Evolutionary conservation across 352 stramenopile genomes (phyloP), one percentile per base, ranked within the genome.

Genomic region (Phytophthora litchii): DNA sequence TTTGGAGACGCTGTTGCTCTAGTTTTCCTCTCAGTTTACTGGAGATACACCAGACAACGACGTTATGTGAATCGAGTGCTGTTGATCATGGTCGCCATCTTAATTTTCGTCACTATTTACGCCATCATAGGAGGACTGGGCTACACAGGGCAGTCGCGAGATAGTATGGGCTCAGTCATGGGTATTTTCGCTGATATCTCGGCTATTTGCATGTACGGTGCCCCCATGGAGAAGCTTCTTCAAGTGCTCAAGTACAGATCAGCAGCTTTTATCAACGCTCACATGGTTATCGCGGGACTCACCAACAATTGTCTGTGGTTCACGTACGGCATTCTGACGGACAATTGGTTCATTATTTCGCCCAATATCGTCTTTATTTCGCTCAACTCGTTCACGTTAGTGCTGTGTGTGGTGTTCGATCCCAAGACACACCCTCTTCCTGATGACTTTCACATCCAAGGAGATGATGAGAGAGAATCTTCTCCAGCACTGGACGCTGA

Each of bases 291-390:
- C 19, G 67, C 59, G 2, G 50, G 50, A 0, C 54, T 61, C 3
- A 49, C 40, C 14, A 75, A 67, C 44, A 70, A 76, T 34, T 58
- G 47, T 13, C 36, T 60, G 6, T 76, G 68, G 68, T 67, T 73
- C 51, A 67, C 64, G 12, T 77, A 77, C 60, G 64, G 54, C 14
- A 42, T 71, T 14, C 16, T 76, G 16, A 64, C 52, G 12, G n/a
- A 60, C 35, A 71, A 76, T 43, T 68, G 60, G 53, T 78, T 75
- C 54, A 71, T 74, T 16, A 47, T 68, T 25, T 67, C 43, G 20
- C 60, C 66, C 37, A 67, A 64, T 41, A 64, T 73, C 25, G 27
- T 75, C 45, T 75, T 67, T 45, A 64, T 71, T 44, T 51, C 66
- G 34, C 54, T 76, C 50, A 67, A 67, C 7, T 51, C 54, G 3